Conservation (phyloP, 257 asterid genomes). For the Ilex aquifolium region DNA sequence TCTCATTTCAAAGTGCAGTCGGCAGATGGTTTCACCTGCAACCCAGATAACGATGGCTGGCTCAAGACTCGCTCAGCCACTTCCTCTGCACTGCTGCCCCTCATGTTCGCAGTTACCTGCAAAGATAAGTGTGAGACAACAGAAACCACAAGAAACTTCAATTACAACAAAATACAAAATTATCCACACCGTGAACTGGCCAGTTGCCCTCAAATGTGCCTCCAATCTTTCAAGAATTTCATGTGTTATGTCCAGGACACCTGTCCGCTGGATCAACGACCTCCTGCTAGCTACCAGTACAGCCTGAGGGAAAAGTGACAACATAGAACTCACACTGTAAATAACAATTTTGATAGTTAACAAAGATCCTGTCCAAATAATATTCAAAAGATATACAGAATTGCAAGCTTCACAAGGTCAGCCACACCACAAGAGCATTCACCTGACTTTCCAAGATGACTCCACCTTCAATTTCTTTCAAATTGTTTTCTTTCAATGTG, state of each 20-base stretch:
- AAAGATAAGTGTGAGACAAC: slow-evolving; percentile 15
- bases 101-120: slow-evolving; percentile 94
- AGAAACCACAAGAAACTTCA: slow-evolving; percentile 8
- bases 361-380: not conserved
- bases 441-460: slow-evolving; percentile 93
- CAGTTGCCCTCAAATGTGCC: slow-evolving; percentile 83
- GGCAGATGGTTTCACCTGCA: slow-evolving; percentile 55
- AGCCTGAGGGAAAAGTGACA: slow-evolving; percentile 46
- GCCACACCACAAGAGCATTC: slow-evolving; percentile 14
- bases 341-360: slow-evolving; percentile 5
- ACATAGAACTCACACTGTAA: slow-evolving; percentile 6
- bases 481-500: slow-evolving; percentile 81
- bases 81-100: slow-evolving; percentile 93
- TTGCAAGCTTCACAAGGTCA: slow-evolving; percentile 6
- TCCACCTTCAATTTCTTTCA: slow-evolving; percentile 96
- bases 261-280: slow-evolving; percentile 71
- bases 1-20: not conserved
- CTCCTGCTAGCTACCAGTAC: slow-evolving; percentile 87
- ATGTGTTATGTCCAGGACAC: slow-evolving; percentile 73
- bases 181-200: slow-evolving; percentile 78
- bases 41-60: slow-evolving; percentile 80
- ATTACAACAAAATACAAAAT: slow-evolving; percentile 3
- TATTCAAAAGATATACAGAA: not conserved
- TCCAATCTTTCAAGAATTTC: slow-evolving; percentile 98
- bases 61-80: slow-evolving; percentile 78